These are phyloP conservation scores for Breviolum minutum DNA, from an alignment of 73 alveolate genomes.

Conservation along the genomic window DNA sequence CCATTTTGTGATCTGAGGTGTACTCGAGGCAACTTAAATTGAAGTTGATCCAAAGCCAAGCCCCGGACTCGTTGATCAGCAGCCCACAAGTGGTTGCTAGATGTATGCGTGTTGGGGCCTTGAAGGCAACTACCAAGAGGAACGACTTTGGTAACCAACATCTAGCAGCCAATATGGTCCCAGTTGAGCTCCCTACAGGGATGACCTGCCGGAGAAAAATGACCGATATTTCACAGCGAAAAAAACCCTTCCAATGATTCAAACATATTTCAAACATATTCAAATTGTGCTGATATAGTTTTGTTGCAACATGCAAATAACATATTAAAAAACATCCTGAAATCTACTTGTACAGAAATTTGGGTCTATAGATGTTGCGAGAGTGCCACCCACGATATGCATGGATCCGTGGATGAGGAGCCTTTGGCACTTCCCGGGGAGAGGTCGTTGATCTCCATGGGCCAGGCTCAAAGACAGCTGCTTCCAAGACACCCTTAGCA, in stretches of 20 bases:
- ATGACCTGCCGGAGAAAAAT: too few species aligned
- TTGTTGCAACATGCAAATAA: too few species aligned
- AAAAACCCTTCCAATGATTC: too few species aligned
- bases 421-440: slow-evolving; percentile 76
- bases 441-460: slow-evolving; percentile 88
- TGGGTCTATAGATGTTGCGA: too few species aligned
- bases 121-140: background rate
- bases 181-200: too few species aligned
- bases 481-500: slow-evolving; percentile 89
- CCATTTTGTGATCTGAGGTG: too few species aligned
- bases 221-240: too few species aligned
- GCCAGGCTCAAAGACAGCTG: slow-evolving; percentile 91
- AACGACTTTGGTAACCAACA: background rate
- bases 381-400: background rate
- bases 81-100: slow-evolving; percentile 87
- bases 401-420: slow-evolving; percentile 30
- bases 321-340: too few species aligned
- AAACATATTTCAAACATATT: too few species aligned
- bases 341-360: too few species aligned
- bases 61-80: slow-evolving; percentile 60
- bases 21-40: too few species aligned
- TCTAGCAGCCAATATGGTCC: background rate
- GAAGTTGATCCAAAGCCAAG: background rate
- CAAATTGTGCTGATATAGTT: too few species aligned
- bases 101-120: slow-evolving; percentile 74